These are phyloP conservation scores for Erigeron philadelphicus DNA, from an alignment of 140 eudicot species.

Conservation along the genomic window DNA sequence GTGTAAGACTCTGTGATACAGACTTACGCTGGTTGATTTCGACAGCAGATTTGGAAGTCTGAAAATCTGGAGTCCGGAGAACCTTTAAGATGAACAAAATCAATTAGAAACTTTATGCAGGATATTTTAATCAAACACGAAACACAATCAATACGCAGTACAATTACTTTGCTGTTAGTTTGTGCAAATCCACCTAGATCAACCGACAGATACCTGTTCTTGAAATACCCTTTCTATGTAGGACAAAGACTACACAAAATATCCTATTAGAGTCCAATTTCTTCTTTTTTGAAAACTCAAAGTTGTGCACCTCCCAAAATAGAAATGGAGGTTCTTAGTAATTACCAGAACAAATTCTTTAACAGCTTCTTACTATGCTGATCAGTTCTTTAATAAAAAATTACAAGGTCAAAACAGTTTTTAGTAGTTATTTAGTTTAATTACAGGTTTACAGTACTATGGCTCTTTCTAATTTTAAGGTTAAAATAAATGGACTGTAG, in stretches of 20 bases:
- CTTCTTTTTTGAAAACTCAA: not conserved
- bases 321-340: not conserved
- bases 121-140: not conserved
- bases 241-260: not conserved
- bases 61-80: conserved; percentile 67
- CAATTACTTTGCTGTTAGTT: not conserved
- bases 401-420: not conserved
- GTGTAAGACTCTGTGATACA: not conserved
- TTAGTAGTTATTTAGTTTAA: too few species aligned
- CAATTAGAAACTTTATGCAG: not conserved
- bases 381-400: not conserved
- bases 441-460: too few species aligned
- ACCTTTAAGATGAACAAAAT: conserved; percentile 45
- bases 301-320: conserved; percentile 2
- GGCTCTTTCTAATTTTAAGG: too few species aligned
- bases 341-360: too few species aligned
- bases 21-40: conserved; percentile 59
- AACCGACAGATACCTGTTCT: not conserved
- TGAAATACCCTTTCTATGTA: not conserved
- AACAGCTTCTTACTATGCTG: not conserved
- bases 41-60: conserved; percentile 61
- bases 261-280: not conserved
- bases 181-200: not conserved
- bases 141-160: not conserved
- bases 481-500: not conserved